Conservation (phyloP, 345 rosid genomes). For the Melaleuca alternifolia region DNA sequence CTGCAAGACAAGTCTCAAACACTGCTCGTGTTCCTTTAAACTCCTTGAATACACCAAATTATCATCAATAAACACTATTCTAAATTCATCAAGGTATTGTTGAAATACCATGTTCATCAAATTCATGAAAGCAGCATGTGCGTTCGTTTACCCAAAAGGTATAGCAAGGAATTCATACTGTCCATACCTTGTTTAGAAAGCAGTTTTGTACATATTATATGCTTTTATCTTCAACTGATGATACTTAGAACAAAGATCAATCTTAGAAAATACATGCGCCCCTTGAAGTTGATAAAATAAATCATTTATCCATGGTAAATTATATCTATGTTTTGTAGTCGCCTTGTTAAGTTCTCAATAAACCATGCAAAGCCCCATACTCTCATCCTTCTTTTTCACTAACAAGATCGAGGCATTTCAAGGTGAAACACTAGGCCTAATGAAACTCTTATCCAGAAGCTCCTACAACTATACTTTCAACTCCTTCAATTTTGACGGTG, state of each 20-base stretch:
- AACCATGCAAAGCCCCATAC: not conserved
- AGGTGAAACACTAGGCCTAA: not conserved
- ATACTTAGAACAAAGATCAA: not conserved
- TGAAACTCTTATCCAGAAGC: not conserved
- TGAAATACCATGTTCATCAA: not conserved
- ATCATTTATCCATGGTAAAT: not conserved
- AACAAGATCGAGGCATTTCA: not conserved
- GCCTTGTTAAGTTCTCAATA: not conserved
- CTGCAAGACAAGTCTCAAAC: not conserved
- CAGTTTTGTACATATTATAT: not conserved
- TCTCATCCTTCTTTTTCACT: not conserved
- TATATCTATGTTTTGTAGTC: not conserved
- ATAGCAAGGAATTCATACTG: not conserved
- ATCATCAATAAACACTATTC: not conserved
- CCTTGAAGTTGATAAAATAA: not conserved
- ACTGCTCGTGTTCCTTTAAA: not conserved
- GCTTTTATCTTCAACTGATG: not conserved
- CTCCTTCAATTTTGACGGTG: not conserved
- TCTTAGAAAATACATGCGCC: not conserved
- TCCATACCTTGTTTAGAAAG: not conserved
- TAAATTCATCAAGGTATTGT: not conserved
- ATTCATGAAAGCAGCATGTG: not conserved
- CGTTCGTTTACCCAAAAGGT: not conserved
- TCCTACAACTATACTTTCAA: no score
- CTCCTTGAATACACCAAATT: not conserved